Evolutionary conservation across 805 yeast species (phyloP).

Genomic region (Nakazawaea holstii): DNA sequence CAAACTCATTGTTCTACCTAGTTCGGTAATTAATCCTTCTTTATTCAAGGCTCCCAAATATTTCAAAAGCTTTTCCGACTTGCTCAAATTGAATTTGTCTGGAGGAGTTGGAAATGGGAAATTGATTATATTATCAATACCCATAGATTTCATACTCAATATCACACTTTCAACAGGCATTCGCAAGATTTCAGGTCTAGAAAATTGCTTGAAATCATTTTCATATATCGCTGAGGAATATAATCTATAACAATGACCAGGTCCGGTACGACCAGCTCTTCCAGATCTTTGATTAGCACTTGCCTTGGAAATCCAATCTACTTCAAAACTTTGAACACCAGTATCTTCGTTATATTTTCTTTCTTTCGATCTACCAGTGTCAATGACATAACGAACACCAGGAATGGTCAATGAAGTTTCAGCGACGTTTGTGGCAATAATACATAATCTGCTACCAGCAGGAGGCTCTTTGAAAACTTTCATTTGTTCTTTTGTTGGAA

Average conservation of each 20-base stretch:
- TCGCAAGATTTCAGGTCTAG: constrained; percentile 84
- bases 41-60: constrained; percentile 73
- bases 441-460: constrained; percentile 76
- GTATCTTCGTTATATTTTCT: constrained; percentile 74
- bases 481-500: constrained; percentile 95
- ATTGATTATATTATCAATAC: constrained; percentile 81
- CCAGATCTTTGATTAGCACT: constrained; percentile 94
- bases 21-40: constrained; percentile 55
- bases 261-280: constrained; percentile 90
- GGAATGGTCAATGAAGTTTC: constrained; percentile 97
- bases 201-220: constrained; percentile 74
- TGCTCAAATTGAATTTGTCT: constrained; percentile 47
- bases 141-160: constrained; percentile 94
- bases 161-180: constrained; percentile 98
- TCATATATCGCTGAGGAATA: constrained; percentile 94
- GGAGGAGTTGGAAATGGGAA: constrained; percentile 98
- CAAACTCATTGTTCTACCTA: constrained; percentile 81
- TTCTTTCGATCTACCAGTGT: constrained; percentile 91
- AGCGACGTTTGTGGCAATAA: constrained; percentile 96
- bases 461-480: constrained; percentile 87
- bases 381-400: constrained; percentile 90
- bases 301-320: constrained; percentile 92
- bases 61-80: constrained; percentile 63
- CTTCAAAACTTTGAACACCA: constrained; percentile 88
- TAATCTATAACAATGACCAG: constrained; percentile 93